Evolutionary conservation across 164 flowering plant species (phyloP).

Genomic region (Houttuynia cordata): DNA sequence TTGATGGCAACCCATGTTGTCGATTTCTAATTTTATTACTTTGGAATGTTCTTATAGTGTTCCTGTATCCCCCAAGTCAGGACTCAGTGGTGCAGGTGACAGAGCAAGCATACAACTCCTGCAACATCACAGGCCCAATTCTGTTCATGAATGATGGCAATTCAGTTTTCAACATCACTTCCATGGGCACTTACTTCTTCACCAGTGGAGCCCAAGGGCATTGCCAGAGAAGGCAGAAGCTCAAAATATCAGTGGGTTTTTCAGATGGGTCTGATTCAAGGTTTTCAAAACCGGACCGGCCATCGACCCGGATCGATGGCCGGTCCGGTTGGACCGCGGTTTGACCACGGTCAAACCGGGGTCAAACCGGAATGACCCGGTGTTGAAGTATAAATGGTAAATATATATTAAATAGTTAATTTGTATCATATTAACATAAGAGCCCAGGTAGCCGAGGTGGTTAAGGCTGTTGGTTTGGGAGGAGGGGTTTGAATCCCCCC

Average conservation of each 20-base stretch:
- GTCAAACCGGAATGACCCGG: no score
- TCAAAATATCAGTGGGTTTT: conserved; percentile 34
- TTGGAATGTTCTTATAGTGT: conserved; percentile 33
- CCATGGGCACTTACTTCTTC: conserved; percentile 59
- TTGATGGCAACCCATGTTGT: no score
- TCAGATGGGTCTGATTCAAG: conserved; percentile 51
- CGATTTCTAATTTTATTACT: background rate
- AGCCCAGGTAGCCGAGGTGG: no score
- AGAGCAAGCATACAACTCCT: conserved; percentile 36
- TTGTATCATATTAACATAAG: no score
- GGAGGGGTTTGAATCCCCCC: no score
- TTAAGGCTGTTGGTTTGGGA: no score
- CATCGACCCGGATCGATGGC: no score
- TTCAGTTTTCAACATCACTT: conserved; percentile 71
- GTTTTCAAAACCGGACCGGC: no score
- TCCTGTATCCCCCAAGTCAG: conserved; percentile 90
- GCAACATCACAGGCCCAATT: conserved; percentile 70
- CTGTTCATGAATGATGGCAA: conserved; percentile 71
- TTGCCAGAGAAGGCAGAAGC: conserved; percentile 76
- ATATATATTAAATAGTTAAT: no score
- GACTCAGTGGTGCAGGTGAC: conserved; percentile 89
- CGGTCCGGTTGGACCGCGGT: no score
- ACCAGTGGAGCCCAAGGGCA: conserved; percentile 67
- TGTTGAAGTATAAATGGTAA: no score
- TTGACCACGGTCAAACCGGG: no score